Evolutionary conservation across 495 filamentous ascomycete genomes (phyloP), one percentile per base, ranked within the genome.

Genomic region (Hypoxylon subgilvum): DNA sequence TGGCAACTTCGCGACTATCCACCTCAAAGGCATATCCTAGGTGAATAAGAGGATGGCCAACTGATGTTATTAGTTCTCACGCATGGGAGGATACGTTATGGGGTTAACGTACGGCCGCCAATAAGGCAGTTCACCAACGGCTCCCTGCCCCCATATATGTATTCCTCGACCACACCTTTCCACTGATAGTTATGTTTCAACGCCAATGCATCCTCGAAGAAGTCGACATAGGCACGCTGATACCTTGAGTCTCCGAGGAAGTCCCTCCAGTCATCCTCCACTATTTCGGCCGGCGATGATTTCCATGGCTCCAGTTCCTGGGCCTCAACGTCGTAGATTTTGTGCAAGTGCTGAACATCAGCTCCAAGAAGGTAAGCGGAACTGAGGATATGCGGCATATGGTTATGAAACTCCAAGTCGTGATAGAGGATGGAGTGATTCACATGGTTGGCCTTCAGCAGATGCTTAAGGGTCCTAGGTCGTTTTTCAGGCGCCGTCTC

Each of bases 11-110:
- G 23, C 87, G 84, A 49, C 77, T 92, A 54, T 85, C 79, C 57
- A 96, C 77, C 72, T 96, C 91, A 65, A 86, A 92, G 7, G 90
- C 92, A 66, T 94, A 96, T 32, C 85, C 91, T 1, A 96, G 81
- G 58, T 97, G 92, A 43, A 96, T 94, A 22, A 96, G 74, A 1
- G 92, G 88, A 66, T 96, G 90, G 27, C 85, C 92, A 52, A 96
- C 90, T 95, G 52, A 18, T 28, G 49, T 41, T 22, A 53, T 69
- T 47, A 69, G 64, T 57, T 38, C 5, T 22, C 28, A n/a, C 22
- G 3, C 6, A 30, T 31, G 34, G 54, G 21, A 9, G 12, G 35
- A 8, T 27, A 27, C 17, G 9, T 49, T 48, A 34, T 32, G 21
- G 19, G 19, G 36, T 28, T n/a, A 35, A 84, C 88, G 46, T 85